phyloP scores from a whole-genome alignment of 2,329 filamentous ascomycete genomes.

The Alternaria arbusti region DNA sequence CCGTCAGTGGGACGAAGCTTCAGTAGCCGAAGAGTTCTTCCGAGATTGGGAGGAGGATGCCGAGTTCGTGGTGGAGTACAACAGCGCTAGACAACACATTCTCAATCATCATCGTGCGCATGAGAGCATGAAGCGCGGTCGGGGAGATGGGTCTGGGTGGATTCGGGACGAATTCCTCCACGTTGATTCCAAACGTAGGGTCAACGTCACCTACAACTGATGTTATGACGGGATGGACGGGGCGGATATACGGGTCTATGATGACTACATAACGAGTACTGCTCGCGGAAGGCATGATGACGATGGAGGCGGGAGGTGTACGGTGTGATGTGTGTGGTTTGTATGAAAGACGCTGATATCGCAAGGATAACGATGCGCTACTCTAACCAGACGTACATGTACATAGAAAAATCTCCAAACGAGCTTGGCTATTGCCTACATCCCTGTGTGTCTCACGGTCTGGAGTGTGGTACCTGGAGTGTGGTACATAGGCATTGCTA shows the following conservation, averaged over 20 bases:
- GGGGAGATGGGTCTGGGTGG: neutral
- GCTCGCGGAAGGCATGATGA: neutral
- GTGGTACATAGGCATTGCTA: neutral
- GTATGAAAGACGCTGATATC: neutral
- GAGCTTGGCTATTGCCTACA: neutral
- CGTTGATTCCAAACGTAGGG: neutral
- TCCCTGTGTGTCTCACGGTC: neutral
- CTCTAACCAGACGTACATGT: neutral
- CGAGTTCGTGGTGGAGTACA: conserved; percentile 11
- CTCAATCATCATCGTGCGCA: conserved; percentile 18
- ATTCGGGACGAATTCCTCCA: neutral
- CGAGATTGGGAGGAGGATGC: neutral
- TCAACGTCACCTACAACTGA: neutral
- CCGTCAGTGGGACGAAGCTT: neutral
- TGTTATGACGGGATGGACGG: neutral
- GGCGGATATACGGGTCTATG: neutral
- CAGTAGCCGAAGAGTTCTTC: neutral
- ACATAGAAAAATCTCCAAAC: neutral
- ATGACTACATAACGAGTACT: neutral
- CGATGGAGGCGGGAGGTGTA: neutral
- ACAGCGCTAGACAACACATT: neutral
- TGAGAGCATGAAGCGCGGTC: neutral
- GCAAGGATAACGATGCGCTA: neutral
- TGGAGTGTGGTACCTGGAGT: neutral
- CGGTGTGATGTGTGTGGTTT: too few relatives aligned